A percentile compares a stretch with the other conserved stretches of the same genome.
phyloP scores from a whole-genome alignment of 108 stramenopile genomes.

The Asterionellopsis glacialis region DNA sequence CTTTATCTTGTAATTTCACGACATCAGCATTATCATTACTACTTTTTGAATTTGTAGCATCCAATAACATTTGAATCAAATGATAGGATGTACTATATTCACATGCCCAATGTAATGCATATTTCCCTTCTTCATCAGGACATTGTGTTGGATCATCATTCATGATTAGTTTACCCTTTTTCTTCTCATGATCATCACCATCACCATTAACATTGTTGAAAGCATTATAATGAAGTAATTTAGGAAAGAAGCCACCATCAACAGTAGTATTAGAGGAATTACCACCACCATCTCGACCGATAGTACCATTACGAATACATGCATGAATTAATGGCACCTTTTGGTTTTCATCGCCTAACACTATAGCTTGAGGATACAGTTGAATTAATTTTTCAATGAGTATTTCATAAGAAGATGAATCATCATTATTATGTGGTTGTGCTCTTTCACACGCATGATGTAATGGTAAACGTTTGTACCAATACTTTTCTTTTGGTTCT shows the following conservation, averaged over 20 bases:
- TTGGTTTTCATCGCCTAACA: neutral
- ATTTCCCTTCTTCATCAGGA: neutral
- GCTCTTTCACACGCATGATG: too few relatives aligned
- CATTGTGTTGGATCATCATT: neutral
- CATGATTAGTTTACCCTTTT: neutral
- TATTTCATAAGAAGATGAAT: neutral
- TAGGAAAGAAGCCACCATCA: too few relatives aligned
- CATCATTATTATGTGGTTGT: too few relatives aligned
- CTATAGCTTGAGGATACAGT: neutral
- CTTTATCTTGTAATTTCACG: neutral
- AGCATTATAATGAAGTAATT: too few relatives aligned
- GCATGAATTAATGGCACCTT: neutral
- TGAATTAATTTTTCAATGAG: neutral
- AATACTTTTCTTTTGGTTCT: too few relatives aligned
- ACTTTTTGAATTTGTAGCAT: neutral
- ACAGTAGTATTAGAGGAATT: neutral
- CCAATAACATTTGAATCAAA: neutral
- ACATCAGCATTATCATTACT: too few relatives aligned
- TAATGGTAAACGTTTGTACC: too few relatives aligned
- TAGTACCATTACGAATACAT: neutral
- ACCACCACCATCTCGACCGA: too few relatives aligned
- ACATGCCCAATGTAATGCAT: neutral
- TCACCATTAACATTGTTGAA: too few relatives aligned
- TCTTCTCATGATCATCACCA: too few relatives aligned
- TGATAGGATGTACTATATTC: neutral